These are phyloP conservation scores for Didymella segeticola DNA, from an alignment of 2,329 filamentous ascomycete genomes.

Conservation along the genomic window DNA sequence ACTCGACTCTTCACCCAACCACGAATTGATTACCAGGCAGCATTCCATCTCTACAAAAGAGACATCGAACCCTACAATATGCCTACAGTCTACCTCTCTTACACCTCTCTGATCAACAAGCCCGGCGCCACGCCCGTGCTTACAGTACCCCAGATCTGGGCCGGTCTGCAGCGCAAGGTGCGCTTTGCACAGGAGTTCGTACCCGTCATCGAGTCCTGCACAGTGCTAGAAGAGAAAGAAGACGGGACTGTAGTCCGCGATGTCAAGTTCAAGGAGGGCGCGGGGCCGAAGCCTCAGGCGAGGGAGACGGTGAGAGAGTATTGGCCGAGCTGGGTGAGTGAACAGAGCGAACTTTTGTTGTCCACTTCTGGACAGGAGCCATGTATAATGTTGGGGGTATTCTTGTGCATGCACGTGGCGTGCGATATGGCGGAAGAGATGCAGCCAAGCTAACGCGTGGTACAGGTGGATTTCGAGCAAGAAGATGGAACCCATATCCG, in stretches of 20 bases:
- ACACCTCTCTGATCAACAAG: conserved; percentile 56
- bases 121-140: conserved; percentile 46
- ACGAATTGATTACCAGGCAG: no score
- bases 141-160: conserved; percentile 50
- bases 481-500: conserved; percentile 52
- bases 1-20: not conserved
- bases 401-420: no score
- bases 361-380: no score
- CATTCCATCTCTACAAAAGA: not conserved
- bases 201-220: conserved; percentile 50
- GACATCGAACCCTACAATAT: no score
- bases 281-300: conserved; percentile 36
- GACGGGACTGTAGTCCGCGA: conserved; percentile 45
- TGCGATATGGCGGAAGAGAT: not conserved
- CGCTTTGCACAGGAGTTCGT: conserved; percentile 56
- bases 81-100: conserved; percentile 51
- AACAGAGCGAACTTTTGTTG: no score
- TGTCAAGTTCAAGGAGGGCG: conserved; percentile 50
- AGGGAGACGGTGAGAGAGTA: conserved; percentile 50
- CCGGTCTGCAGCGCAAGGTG: conserved; percentile 56
- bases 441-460: not conserved
- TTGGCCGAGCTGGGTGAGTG: conserved; percentile 50
- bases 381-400: no score
- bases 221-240: conserved; percentile 50
- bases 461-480: conserved; percentile 56